A percentile compares a stretch with the other conserved stretches of the same genome.
These are phyloP conservation scores for Alternaria sp. DNA, from an alignment of 2,329 filamentous ascomycete genomes.

Conservation along the genomic window DNA sequence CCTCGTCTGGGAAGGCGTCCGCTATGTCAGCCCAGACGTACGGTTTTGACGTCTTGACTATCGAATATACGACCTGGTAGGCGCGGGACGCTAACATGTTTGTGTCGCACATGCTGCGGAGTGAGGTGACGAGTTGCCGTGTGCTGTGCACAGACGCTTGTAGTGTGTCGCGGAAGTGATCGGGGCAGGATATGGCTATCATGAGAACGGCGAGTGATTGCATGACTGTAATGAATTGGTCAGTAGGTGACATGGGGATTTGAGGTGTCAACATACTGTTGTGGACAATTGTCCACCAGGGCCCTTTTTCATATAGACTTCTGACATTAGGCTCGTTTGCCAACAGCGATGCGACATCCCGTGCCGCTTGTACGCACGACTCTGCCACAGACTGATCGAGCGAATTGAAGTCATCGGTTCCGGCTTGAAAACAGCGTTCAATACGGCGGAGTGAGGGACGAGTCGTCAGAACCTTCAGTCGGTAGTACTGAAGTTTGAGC, in stretches of 20 bases:
- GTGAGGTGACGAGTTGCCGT: slow-evolving; percentile 25
- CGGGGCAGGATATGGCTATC: slow-evolving; percentile 38
- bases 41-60: slow-evolving; percentile 9
- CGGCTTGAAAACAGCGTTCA: slow-evolving; percentile 33
- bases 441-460: slow-evolving; percentile 46
- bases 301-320: slow-evolving; percentile 23
- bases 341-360: slow-evolving; percentile 34
- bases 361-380: slow-evolving; percentile 41
- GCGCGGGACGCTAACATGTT: slow-evolving; percentile 32
- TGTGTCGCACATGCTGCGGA: slow-evolving; percentile 31
- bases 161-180: background rate
- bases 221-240: slow-evolving; percentile 27
- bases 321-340: slow-evolving; percentile 25
- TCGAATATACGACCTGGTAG: slow-evolving; percentile 15
- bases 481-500: slow-evolving; percentile 37
- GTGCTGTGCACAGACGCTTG: background rate
- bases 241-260: background rate
- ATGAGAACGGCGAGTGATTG: slow-evolving; percentile 46
- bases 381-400: slow-evolving; percentile 38
- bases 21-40: slow-evolving; percentile 7
- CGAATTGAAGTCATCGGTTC: slow-evolving; percentile 29
- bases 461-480: slow-evolving; percentile 41
- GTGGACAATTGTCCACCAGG: slow-evolving; percentile 49
- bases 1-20: slow-evolving; percentile 5
- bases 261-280: slow-evolving; percentile 8